Conservation (phyloP, 2,329 filamentous ascomycete species). For the Fusarium ramigenum region DNA sequence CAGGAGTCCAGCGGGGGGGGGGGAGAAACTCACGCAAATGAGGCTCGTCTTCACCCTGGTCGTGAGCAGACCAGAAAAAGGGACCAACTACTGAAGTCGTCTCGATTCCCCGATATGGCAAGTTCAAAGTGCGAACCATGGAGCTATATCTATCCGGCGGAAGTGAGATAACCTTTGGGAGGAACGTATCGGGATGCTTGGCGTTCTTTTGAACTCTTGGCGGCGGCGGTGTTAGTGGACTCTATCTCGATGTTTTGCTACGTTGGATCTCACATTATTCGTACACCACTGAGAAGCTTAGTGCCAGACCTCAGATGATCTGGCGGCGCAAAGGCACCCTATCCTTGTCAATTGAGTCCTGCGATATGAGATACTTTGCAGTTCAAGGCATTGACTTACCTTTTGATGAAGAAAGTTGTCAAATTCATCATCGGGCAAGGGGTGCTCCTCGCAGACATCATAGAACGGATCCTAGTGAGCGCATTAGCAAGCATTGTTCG, state of each 20-base stretch:
- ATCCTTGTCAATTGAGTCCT: constrained; percentile 16
- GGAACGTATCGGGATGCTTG: constrained; percentile 66
- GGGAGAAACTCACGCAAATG: constrained; percentile 60
- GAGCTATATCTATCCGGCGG: constrained; percentile 59
- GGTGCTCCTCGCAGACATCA: constrained; percentile 62
- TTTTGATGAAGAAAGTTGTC: constrained; percentile 63
- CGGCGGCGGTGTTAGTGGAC: background rate
- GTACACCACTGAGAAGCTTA: constrained; percentile 60
- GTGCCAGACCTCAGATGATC: constrained; percentile 54
- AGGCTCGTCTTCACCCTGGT: constrained; percentile 65
- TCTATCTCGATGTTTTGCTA: background rate
- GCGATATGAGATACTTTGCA: background rate
- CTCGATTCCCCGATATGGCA: constrained; percentile 68
- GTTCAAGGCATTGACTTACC: constrained; percentile 49
- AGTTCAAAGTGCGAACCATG: constrained; percentile 64
- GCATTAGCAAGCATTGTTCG: background rate
- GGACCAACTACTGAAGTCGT: constrained; percentile 67
- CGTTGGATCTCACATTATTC: constrained; percentile 60
- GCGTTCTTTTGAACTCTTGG: constrained; percentile 65
- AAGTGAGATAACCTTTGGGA: constrained; percentile 63
- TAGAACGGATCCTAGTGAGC: constrained; percentile 57
- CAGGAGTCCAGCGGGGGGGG: background rate
- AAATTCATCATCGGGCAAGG: constrained; percentile 64
- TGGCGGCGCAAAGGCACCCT: constrained; percentile 64
- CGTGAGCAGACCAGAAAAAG: constrained; percentile 69